Evolutionary conservation across 2,329 filamentous ascomycete species (phyloP).

Genomic region (Clonostachys chloroleuca): DNA sequence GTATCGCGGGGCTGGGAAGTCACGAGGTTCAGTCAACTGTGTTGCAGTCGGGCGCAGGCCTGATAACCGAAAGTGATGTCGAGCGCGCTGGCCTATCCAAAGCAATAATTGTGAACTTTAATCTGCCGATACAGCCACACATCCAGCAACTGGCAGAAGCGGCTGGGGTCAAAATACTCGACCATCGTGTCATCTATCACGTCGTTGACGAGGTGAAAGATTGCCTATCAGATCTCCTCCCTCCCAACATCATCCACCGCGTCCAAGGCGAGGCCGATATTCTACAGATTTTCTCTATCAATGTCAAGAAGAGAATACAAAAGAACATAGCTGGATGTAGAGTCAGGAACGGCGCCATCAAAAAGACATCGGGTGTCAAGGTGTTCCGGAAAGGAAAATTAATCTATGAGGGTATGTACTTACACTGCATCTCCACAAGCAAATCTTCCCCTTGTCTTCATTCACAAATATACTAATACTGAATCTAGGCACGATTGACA

Average conservation of each 20-base stretch:
- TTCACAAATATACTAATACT: not conserved
- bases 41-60: constrained; percentile 72
- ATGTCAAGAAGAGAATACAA: constrained; percentile 64
- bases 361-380: constrained; percentile 58
- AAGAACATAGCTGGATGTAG: constrained; percentile 83
- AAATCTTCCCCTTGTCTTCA: not conserved
- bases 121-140: constrained; percentile 62
- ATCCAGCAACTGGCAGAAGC: constrained; percentile 67
- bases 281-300: constrained; percentile 78
- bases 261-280: constrained; percentile 89
- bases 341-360: constrained; percentile 75
- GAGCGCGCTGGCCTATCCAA: constrained; percentile 77
- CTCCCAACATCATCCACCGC: constrained; percentile 60
- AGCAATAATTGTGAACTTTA: constrained; percentile 83
- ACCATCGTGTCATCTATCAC: constrained; percentile 84
- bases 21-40: constrained; percentile 77
- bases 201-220: constrained; percentile 69
- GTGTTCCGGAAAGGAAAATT: constrained; percentile 68
- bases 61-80: constrained; percentile 80
- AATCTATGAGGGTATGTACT: constrained; percentile 73
- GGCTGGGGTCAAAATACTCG: constrained; percentile 70
- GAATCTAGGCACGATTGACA: constrained; percentile 64
- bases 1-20: constrained; percentile 74
- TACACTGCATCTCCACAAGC: constrained; percentile 1
- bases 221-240: constrained; percentile 64